These are phyloP conservation scores for Leccinum disarticulatum DNA, from an alignment of 768 basidiomycete genomes.

Conservation along the genomic window DNA sequence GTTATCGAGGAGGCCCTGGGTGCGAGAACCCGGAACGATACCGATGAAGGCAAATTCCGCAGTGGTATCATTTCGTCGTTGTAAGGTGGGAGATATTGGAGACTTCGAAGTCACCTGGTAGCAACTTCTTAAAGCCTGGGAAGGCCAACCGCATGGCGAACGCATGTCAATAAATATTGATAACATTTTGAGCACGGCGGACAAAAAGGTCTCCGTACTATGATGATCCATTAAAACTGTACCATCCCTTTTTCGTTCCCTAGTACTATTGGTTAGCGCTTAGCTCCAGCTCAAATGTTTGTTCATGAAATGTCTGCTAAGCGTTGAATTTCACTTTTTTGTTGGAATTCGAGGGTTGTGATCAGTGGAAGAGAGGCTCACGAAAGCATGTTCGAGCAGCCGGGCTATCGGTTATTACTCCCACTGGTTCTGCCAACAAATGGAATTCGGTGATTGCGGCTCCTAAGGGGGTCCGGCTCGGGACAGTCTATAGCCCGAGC, in stretches of 20 bases:
- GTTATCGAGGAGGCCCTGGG: conserved; percentile 12
- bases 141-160: conserved; percentile 6
- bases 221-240: not conserved
- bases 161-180: not conserved
- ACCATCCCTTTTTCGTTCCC: not conserved
- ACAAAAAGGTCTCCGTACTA: not conserved
- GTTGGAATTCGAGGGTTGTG: not conserved
- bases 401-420: too few species aligned
- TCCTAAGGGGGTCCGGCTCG: too few species aligned
- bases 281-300: too few species aligned
- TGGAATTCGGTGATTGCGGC: too few species aligned
- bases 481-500: too few species aligned
- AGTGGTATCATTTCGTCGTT: conserved; percentile 13
- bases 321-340: not conserved
- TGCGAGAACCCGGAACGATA: conserved; percentile 22
- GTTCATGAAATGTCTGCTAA: not conserved
- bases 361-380: too few species aligned
- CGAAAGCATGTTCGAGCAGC: too few species aligned
- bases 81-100: not conserved
- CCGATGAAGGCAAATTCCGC: conserved; percentile 14
- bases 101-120: not conserved
- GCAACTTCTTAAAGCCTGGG: not conserved
- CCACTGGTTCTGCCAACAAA: too few species aligned
- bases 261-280: too few species aligned
- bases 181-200: not conserved